Percentiles rank a stretch among this genome's conserved stretches.
Conservation (phyloP, 2,329 filamentous ascomycete species). For the Microascus cirrosus region DNA sequence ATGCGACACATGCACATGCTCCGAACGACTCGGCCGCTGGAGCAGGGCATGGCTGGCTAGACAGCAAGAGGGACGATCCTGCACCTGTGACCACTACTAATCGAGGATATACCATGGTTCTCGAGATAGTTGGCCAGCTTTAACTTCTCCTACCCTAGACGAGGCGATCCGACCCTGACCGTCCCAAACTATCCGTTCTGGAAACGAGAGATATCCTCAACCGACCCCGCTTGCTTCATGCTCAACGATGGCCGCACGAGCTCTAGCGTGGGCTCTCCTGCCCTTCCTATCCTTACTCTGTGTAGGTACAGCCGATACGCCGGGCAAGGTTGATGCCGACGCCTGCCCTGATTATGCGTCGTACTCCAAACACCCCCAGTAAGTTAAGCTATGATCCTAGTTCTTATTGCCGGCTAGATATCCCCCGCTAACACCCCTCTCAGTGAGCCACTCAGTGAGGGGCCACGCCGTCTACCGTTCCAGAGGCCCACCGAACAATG, state of each 20-base stretch:
- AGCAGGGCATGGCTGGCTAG: too few relatives aligned
- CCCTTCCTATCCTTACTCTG: background rate
- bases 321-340: conserved; percentile 8
- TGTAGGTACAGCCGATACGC: conserved; percentile 7
- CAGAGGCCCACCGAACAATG: conserved; percentile 74
- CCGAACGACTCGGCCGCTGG: background rate
- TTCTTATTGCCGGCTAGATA: background rate
- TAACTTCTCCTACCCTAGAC: background rate
- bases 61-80: background rate
- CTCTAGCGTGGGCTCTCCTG: background rate
- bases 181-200: background rate
- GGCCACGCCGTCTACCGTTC: conserved; percentile 69
- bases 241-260: background rate
- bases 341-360: conserved; percentile 27
- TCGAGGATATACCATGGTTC: background rate
- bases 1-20: background rate
- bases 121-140: background rate
- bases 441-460: conserved; percentile 69
- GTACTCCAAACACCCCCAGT: conserved; percentile 28
- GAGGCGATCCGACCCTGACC: background rate
- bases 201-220: background rate
- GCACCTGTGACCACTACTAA: background rate
- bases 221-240: background rate
- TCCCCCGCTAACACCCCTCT: conserved; percentile 5
- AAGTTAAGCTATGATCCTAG: conserved; percentile 1